Percentiles rank a stretch among this genome's conserved stretches.
phyloP scores from a whole-genome alignment of 164 flowering plant genomes.

The Warburgia ugandensis region DNA sequence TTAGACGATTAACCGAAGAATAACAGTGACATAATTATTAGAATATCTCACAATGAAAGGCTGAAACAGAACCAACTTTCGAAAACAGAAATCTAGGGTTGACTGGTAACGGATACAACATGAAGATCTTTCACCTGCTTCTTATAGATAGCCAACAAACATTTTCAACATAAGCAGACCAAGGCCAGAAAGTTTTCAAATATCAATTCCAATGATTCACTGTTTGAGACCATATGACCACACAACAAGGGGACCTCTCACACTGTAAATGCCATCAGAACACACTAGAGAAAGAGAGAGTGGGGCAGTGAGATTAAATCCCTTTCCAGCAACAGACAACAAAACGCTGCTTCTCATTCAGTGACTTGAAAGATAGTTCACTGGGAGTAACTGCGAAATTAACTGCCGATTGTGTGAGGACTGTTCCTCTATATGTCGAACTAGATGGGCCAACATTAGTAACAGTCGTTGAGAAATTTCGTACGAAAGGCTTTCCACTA shows the following conservation, averaged over 20 bases:
- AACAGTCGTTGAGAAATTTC: conserved; percentile 25
- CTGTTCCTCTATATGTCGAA: conserved; percentile 22
- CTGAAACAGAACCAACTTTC: too few species aligned
- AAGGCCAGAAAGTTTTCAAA: too few species aligned
- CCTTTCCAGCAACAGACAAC: conserved; percentile 31
- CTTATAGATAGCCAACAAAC: too few species aligned
- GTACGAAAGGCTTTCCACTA: not conserved
- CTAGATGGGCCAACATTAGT: conserved; percentile 37
- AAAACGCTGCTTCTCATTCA: conserved; percentile 28
- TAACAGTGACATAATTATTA: too few species aligned
- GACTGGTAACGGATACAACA: too few species aligned
- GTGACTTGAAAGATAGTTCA: conserved; percentile 22
- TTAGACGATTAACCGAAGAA: too few species aligned
- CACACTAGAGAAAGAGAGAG: conserved; percentile 41
- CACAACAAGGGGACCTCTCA: conserved; percentile 55
- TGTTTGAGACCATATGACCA: too few species aligned
- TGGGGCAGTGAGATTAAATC: not conserved
- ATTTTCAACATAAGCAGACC: too few species aligned
- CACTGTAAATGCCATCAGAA: conserved; percentile 38
- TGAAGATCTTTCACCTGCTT: too few species aligned
- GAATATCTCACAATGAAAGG: too few species aligned
- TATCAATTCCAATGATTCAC: too few species aligned
- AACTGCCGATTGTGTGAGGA: conserved; percentile 1
- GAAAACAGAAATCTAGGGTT: too few species aligned
- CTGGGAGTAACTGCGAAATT: conserved; percentile 22